Percentiles rank a stretch among this genome's conserved stretches.
Evolutionary conservation across 805 yeast genomes (phyloP).

Genomic region (Kregervanrija fluxuum): DNA sequence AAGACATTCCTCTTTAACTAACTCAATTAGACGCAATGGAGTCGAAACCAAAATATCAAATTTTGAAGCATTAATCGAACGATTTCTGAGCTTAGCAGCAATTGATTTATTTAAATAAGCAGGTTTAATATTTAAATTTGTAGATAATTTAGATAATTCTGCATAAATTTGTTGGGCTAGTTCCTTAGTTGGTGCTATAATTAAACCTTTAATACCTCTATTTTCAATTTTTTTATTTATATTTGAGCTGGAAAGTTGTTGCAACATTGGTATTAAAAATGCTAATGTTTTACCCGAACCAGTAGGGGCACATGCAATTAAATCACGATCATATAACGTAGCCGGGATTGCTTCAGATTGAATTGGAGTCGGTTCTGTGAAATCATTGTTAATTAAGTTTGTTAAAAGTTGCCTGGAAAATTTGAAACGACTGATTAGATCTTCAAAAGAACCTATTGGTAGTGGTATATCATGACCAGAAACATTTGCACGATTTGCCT

Average conservation of each 20-base stretch:
- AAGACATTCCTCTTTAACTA: slow-evolving; percentile 53
- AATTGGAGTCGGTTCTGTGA: slow-evolving; percentile 84
- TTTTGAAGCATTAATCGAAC: slow-evolving; percentile 45
- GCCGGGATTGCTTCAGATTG: slow-evolving; percentile 88
- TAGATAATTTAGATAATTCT: slow-evolving; percentile 53
- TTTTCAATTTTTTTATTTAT: slow-evolving; percentile 25
- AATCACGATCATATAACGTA: slow-evolving; percentile 60
- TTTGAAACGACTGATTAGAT: slow-evolving; percentile 60
- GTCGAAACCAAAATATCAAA: slow-evolving; percentile 82
- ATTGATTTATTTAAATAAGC: slow-evolving; percentile 67
- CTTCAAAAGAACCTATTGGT: slow-evolving; percentile 86
- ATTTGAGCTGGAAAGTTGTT: slow-evolving; percentile 26
- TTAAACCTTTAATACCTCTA: slow-evolving; percentile 54
- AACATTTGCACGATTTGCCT: slow-evolving; percentile 57
- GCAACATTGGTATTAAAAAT: slow-evolving; percentile 76
- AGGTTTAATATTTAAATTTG: slow-evolving; percentile 48
- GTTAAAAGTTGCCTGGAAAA: slow-evolving; percentile 50
- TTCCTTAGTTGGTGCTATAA: slow-evolving; percentile 93
- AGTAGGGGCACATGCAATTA: slow-evolving; percentile 94
- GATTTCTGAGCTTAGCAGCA: slow-evolving; percentile 50
- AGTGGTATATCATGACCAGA: slow-evolving; percentile 83
- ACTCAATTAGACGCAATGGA: slow-evolving; percentile 80
- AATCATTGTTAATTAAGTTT: slow-evolving; percentile 63
- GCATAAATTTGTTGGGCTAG: slow-evolving; percentile 79
- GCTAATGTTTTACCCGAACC: slow-evolving; percentile 98